These are phyloP conservation scores for Russula griseocarnosa DNA, from an alignment of 768 basidiomycete species.

Conservation along the genomic window DNA sequence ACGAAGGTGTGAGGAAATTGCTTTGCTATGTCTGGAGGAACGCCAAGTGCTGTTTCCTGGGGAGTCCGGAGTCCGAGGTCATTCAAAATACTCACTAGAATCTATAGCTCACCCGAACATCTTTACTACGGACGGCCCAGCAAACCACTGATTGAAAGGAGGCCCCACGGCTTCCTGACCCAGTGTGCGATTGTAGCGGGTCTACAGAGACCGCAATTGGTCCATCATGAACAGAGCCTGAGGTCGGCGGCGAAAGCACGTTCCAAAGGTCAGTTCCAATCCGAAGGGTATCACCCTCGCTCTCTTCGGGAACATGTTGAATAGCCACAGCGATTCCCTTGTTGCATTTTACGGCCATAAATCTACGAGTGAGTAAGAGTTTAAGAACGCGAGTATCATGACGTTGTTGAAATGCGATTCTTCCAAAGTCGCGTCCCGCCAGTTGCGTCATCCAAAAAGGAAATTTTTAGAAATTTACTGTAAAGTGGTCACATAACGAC, in stretches of 20 bases:
- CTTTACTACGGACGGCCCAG: conserved; percentile 38
- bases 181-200: neutral
- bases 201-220: conserved; percentile 18
- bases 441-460: conserved; percentile 8
- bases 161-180: neutral
- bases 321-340: conserved; percentile 3
- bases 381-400: conserved; percentile 7
- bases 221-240: neutral
- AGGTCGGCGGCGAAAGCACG: conserved; percentile 1
- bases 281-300: conserved; percentile 3
- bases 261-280: conserved; percentile 20
- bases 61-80: conserved; percentile 29
- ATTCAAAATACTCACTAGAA: neutral
- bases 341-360: conserved; percentile 11
- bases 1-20: conserved; percentile 13
- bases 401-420: conserved; percentile 1
- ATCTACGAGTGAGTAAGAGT: neutral
- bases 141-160: conserved; percentile 32
- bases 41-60: conserved; percentile 19
- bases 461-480: conserved; percentile 1
- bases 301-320: neutral
- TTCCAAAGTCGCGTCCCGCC: conserved; percentile 9
- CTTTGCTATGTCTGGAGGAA: conserved; percentile 14
- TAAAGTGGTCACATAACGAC: neutral
- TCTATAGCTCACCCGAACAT: conserved; percentile 36